Evolutionary conservation across 768 basidiomycete species (phyloP).

Genomic region (Mrakia blollopis): DNA sequence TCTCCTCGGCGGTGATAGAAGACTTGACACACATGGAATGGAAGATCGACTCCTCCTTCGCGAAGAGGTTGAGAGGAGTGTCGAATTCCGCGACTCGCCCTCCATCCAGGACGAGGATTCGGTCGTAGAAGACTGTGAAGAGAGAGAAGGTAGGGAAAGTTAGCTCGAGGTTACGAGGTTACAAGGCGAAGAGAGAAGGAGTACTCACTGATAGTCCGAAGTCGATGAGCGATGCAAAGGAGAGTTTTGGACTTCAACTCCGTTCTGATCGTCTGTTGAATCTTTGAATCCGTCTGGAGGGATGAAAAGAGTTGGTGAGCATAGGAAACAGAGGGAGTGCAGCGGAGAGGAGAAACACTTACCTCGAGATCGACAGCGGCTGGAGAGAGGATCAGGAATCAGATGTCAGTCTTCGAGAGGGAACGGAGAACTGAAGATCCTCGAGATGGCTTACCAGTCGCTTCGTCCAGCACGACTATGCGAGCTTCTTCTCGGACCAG

Average conservation of each 20-base stretch:
- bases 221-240: conserved; percentile 43
- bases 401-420: background rate
- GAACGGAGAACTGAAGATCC: too few relatives aligned
- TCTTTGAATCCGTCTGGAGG: conserved; percentile 40
- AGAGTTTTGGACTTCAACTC: conserved; percentile 57
- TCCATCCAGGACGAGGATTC: conserved; percentile 74
- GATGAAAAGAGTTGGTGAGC: too few relatives aligned
- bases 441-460: conserved; percentile 6
- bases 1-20: conserved; percentile 68
- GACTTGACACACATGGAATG: conserved; percentile 79
- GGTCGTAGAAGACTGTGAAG: conserved; percentile 60
- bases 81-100: conserved; percentile 59
- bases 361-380: background rate
- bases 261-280: conserved; percentile 55
- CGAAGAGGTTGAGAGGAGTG: conserved; percentile 63
- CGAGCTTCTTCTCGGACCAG: conserved; percentile 66
- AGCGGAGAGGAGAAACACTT: too few relatives aligned
- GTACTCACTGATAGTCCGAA: conserved; percentile 18
- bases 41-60: conserved; percentile 64
- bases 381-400: background rate
- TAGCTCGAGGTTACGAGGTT: background rate
- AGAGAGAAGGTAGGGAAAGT: background rate
- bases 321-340: too few relatives aligned
- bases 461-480: conserved; percentile 21
- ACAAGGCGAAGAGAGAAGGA: background rate